Evolutionary conservation across 192 early-diverging fungal species (phyloP).

Genomic region (Coemansia sp.): DNA sequence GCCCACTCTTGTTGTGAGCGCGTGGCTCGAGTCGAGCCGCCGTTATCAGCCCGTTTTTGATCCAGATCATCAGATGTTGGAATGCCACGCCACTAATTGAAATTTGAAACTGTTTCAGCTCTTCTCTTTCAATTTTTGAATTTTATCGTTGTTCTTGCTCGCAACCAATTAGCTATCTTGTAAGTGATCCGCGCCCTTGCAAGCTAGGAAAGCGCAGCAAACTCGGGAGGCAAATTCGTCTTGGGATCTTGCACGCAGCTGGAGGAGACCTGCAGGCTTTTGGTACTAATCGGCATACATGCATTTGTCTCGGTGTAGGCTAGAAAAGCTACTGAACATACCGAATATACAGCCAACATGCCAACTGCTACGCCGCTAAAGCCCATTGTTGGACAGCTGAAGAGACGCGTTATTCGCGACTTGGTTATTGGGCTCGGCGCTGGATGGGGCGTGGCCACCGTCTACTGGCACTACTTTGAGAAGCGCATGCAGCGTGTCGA

Average conservation of each 20-base stretch:
- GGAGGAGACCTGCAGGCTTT: background rate
- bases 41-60: background rate
- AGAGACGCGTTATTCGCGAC: constrained; percentile 47
- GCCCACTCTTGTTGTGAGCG: no score
- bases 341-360: constrained; percentile 13
- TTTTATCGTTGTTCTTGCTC: background rate
- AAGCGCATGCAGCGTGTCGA: constrained; percentile 45
- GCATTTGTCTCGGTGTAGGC: background rate
- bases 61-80: background rate
- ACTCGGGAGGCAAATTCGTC: no score
- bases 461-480: constrained; percentile 51
- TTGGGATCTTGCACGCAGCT: no score
- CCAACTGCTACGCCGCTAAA: constrained; percentile 53
- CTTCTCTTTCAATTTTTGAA: background rate
- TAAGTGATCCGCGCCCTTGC: background rate
- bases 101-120: background rate
- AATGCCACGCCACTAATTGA: background rate
- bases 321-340: background rate
- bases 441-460: constrained; percentile 26
- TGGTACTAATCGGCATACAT: background rate
- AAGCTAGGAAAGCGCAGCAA: no score
- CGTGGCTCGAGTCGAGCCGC: background rate
- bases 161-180: background rate
- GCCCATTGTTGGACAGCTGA: constrained; percentile 51
- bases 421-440: constrained; percentile 40